Evolutionary conservation across 73 alveolate species (phyloP).

Genomic region (Stentor roeselii): DNA sequence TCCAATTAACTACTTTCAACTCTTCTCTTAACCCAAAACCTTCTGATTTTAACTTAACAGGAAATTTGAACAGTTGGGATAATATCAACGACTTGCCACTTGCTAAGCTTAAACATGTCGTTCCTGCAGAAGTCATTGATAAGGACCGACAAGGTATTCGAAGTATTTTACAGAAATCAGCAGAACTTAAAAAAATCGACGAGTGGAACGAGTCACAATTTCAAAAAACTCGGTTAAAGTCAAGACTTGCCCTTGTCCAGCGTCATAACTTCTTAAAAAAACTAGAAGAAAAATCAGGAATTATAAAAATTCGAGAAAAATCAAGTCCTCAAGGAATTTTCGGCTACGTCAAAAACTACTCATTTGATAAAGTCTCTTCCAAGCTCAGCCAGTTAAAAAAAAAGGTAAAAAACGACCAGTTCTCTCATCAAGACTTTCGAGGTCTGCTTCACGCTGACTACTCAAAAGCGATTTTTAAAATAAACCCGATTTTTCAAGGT

Average conservation of each 20-base stretch:
- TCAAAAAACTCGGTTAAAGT: not conserved
- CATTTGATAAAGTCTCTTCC: not conserved
- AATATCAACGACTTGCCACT: not conserved
- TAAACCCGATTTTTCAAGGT: not conserved
- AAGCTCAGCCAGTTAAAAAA: not conserved
- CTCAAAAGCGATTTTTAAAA: not conserved
- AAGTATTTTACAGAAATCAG: not conserved
- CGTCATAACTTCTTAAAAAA: not conserved
- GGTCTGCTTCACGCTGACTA: not conserved
- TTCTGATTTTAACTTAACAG: no score
- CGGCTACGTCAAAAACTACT: not conserved
- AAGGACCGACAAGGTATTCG: not conserved
- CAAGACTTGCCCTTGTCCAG: not conserved
- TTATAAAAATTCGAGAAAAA: not conserved
- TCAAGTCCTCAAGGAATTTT: not conserved
- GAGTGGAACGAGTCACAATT: not conserved
- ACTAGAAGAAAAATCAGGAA: not conserved
- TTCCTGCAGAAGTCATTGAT: not conserved
- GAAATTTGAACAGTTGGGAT: not conserved
- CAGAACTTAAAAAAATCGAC: not conserved
- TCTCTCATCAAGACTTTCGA: not conserved
- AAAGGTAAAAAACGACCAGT: no score
- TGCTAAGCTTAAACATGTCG: not conserved
- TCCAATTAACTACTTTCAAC: not conserved
- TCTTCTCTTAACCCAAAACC: not conserved